Evolutionary conservation across 805 yeast species (phyloP).

Genomic region (Komagataella phaffii): DNA sequence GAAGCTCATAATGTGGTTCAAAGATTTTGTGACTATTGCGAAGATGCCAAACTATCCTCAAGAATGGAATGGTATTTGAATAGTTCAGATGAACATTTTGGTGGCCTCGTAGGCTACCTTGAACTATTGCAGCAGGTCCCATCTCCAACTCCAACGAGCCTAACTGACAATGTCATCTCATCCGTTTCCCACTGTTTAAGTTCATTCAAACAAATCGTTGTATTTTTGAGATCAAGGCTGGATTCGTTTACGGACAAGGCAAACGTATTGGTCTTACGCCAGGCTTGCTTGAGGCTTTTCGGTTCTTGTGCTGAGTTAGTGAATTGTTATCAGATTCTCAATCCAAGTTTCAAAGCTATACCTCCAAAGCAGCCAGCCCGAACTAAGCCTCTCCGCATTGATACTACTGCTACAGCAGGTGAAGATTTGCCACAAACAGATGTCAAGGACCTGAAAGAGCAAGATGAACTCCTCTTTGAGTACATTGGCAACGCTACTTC

Average conservation of each 20-base stretch:
- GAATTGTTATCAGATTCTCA: neutral
- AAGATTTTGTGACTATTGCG: slow-evolving; percentile 42
- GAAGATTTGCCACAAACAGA: slow-evolving; percentile 23
- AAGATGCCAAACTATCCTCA: slow-evolving; percentile 38
- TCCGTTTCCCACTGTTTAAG: neutral
- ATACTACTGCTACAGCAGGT: neutral
- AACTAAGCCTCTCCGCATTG: neutral
- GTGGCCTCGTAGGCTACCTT: neutral
- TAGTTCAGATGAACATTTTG: neutral
- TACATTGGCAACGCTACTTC: slow-evolving; percentile 49
- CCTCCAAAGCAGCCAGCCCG: neutral
- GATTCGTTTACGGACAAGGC: neutral
- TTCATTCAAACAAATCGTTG: neutral
- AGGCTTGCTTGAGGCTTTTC: neutral
- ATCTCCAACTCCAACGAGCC: neutral
- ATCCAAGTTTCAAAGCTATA: neutral
- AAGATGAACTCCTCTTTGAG: slow-evolving; percentile 52
- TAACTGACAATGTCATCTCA: slow-evolving; percentile 2
- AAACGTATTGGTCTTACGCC: neutral
- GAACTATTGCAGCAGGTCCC: neutral
- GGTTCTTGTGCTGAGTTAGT: neutral
- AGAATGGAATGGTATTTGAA: slow-evolving; percentile 24
- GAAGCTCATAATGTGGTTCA: slow-evolving; percentile 51
- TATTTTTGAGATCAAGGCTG: neutral
- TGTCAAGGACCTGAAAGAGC: slow-evolving; percentile 11